Evolutionary conservation across 2,329 filamentous ascomycete species (phyloP).

Genomic region (Xylaria sp.): DNA sequence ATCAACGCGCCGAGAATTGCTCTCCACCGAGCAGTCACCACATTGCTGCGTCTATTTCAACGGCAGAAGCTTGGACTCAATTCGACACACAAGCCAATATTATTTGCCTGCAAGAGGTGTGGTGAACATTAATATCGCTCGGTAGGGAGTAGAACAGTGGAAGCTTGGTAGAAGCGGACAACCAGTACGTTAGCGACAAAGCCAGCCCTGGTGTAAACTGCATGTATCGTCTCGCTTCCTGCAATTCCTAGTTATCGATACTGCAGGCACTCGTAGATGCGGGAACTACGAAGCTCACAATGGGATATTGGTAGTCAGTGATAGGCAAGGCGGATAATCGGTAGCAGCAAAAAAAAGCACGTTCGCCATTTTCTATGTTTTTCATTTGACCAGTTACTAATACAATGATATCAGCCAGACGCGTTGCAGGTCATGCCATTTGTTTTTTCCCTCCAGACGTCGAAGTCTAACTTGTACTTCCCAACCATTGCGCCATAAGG

Average conservation of each 20-base stretch:
- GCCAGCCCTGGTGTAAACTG: neutral
- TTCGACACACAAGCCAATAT: too few relatives aligned
- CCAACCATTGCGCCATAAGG: slow-evolving; percentile 42
- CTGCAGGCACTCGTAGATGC: neutral
- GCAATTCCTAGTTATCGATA: neutral
- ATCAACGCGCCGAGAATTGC: too few relatives aligned
- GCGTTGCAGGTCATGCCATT: slow-evolving; percentile 36
- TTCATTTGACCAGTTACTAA: slow-evolving; percentile 41
- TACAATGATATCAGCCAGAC: slow-evolving; percentile 43
- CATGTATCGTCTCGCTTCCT: neutral
- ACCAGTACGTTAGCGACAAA: neutral
- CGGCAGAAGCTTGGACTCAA: too few relatives aligned
- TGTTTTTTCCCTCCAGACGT: slow-evolving; percentile 44
- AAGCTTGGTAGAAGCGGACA: neutral
- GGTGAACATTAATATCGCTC: too few relatives aligned
- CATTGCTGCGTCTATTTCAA: neutral
- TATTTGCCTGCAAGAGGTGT: too few relatives aligned
- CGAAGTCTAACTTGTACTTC: slow-evolving; percentile 50
- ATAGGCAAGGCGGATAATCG: neutral
- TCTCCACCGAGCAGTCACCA: too few relatives aligned
- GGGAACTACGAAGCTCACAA: neutral
- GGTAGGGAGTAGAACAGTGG: neutral
- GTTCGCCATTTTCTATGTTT: slow-evolving; percentile 31
- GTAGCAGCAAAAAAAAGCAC: neutral
- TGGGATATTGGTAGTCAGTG: neutral